phyloP scores from a whole-genome alignment of 768 basidiomycete genomes.

The Pholiota microspora region DNA sequence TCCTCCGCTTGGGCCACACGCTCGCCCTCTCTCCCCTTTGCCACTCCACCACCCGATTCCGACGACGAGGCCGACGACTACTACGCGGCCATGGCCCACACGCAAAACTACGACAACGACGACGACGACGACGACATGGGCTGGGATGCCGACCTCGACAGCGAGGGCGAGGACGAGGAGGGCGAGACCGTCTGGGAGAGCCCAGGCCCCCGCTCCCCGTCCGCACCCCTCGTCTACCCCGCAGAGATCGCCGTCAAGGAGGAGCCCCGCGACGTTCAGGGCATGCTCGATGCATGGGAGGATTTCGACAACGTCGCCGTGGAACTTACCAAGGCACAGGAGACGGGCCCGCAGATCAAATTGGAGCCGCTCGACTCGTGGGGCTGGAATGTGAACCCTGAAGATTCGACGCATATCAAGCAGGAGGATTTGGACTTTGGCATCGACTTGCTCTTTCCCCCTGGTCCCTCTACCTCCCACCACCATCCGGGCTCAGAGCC shows the following conservation, averaged over 20 bases:
- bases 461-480: slow-evolving; percentile 23
- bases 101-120: slow-evolving; percentile 29
- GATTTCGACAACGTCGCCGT: slow-evolving; percentile 52
- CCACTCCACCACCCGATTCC: slow-evolving; percentile 73
- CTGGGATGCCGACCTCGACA: slow-evolving; percentile 47
- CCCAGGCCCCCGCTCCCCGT: slow-evolving; percentile 63
- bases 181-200: slow-evolving; percentile 61
- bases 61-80: slow-evolving; percentile 58
- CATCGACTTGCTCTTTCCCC: slow-evolving; percentile 34
- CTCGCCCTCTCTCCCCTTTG: slow-evolving; percentile 57
- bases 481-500: slow-evolving; percentile 18
- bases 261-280: slow-evolving; percentile 60
- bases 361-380: slow-evolving; percentile 42
- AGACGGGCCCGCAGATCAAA: slow-evolving; percentile 35
- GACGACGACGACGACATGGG: slow-evolving; percentile 32
- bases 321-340: slow-evolving; percentile 35
- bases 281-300: slow-evolving; percentile 71
- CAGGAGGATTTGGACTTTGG: slow-evolving; percentile 49
- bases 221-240: slow-evolving; percentile 39
- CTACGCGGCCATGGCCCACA: slow-evolving; percentile 41
- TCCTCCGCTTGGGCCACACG: too few species aligned
- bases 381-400: slow-evolving; percentile 39
- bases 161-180: slow-evolving; percentile 60
- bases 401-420: slow-evolving; percentile 38
- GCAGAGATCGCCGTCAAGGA: slow-evolving; percentile 49